Evolutionary conservation across 108 stramenopile species (phyloP).

Genomic region (Heterococcus sp.): DNA sequence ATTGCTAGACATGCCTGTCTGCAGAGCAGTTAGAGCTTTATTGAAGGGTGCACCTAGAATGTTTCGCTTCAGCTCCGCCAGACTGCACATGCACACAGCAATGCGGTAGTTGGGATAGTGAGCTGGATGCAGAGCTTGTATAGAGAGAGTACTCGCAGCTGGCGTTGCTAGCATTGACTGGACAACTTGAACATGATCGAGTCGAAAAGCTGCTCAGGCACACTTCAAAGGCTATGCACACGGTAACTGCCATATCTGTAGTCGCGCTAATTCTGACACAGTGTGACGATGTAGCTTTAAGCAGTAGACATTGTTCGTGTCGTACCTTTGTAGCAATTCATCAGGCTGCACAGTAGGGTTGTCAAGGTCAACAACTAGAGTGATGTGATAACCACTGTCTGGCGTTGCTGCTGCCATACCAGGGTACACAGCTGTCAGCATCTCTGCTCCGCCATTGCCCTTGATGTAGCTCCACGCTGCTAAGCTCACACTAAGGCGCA

Average conservation of each 20-base stretch:
- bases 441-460: conserved; percentile 33
- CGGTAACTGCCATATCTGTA: too few relatives aligned
- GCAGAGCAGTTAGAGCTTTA: conserved; percentile 45
- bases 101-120: too few relatives aligned
- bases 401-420: conserved; percentile 23
- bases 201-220: too few relatives aligned
- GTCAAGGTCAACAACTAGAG: conserved; percentile 37
- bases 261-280: too few relatives aligned
- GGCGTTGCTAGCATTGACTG: too few relatives aligned
- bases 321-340: conserved; percentile 21
- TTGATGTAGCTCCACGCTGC: conserved; percentile 1
- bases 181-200: too few relatives aligned
- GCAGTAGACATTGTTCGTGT: not conserved
- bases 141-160: too few relatives aligned
- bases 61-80: conserved; percentile 53
- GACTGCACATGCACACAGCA: too few relatives aligned
- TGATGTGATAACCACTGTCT: conserved; percentile 41
- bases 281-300: too few relatives aligned
- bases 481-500: not conserved
- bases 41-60: conserved; percentile 56
- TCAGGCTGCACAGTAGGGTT: conserved; percentile 20
- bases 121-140: too few relatives aligned
- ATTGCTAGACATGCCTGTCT: conserved; percentile 17
- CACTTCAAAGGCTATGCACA: too few relatives aligned
- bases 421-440: conserved; percentile 36